Base-by-base conservation (phyloP, 768 basidiomycete genomes). In the Podaxis rugospora region DNA sequence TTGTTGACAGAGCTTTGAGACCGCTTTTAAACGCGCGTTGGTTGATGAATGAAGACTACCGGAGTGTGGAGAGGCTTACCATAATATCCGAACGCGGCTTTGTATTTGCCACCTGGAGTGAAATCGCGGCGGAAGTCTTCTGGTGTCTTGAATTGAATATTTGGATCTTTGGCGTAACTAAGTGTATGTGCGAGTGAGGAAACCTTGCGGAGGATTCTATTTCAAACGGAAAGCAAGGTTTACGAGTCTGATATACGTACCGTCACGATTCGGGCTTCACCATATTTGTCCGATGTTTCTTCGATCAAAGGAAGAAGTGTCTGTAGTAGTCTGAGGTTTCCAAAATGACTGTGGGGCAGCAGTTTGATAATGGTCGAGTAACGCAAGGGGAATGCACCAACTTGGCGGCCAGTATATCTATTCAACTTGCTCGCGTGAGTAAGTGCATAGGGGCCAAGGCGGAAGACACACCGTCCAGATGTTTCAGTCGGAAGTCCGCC, bases 271-370 rank as follows among this genome's bases (percentile, higher is more conserved):
- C 59, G 51, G 9, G 59, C 52, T 60, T 60, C 59, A 6, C 59
- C 59, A 11, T 60, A 27, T 35, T 54, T 60, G 10, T 60, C 59
- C 4, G 59, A 60, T 32, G 59, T 60, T 16, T 52, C 59, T 35
- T 60, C 40, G n/a, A 60, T 36, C 10, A 60, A 11, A 9, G 59
- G 59, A 13, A 60, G 59, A 27, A 60, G 39, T 3, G 51, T 53
- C 51, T 44, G 51, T 2, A 60, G 40, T 1, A 60, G 51, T 47
- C 40, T 60, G 27, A 60, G 51, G 42, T 60, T 60, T 18, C 59
- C 59, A n/a, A 60, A 60, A 21, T 60, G 59, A 28, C 59, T 60
- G 32, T 4, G 14, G 18, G 5, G n/a, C 7, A 37, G 9, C 3
- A 21, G 25, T 5, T 36, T 18, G 14, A 3, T 27, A 27, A 52